phyloP scores from a whole-genome alignment of 345 rosid species.

The Erucastrum elatum region DNA sequence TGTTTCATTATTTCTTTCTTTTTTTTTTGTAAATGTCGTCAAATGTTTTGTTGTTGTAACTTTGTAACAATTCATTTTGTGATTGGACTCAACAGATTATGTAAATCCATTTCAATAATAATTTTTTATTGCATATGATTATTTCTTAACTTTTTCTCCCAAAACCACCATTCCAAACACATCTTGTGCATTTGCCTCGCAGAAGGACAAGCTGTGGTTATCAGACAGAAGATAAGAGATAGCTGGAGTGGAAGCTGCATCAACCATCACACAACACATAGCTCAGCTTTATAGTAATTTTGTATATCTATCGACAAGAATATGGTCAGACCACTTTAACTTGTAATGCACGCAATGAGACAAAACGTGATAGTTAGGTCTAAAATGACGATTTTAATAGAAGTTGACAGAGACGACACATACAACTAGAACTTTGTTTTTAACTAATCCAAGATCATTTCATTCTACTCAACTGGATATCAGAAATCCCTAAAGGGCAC shows the following conservation, averaged over 20 bases:
- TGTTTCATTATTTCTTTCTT: constrained; percentile 38
- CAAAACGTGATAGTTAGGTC: neutral
- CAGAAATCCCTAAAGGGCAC: neutral
- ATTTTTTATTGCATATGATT: too few species aligned
- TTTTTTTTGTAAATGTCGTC: constrained; percentile 1
- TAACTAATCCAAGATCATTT: neutral
- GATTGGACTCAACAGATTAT: neutral
- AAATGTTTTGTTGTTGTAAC: constrained; percentile 5
- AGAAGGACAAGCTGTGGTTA: too few species aligned
- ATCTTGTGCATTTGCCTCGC: too few species aligned
- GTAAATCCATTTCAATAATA: neutral
- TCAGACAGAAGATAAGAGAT: too few species aligned
- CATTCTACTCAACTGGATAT: neutral
- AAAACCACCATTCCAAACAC: too few species aligned
- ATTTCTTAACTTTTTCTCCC: too few species aligned
- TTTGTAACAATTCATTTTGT: constrained; percentile 1
- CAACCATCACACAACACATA: neutral
- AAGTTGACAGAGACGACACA: neutral
- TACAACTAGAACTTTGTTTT: neutral
- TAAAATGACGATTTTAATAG: neutral
- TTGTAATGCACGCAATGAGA: neutral
- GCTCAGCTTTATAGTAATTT: neutral
- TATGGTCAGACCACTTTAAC: neutral
- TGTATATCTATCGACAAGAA: neutral
- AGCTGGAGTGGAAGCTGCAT: too few species aligned